Percentiles rank a stretch among this genome's conserved stretches.
Evolutionary conservation across 768 basidiomycete species (phyloP).

Genomic region (Auricularia heimuer): DNA sequence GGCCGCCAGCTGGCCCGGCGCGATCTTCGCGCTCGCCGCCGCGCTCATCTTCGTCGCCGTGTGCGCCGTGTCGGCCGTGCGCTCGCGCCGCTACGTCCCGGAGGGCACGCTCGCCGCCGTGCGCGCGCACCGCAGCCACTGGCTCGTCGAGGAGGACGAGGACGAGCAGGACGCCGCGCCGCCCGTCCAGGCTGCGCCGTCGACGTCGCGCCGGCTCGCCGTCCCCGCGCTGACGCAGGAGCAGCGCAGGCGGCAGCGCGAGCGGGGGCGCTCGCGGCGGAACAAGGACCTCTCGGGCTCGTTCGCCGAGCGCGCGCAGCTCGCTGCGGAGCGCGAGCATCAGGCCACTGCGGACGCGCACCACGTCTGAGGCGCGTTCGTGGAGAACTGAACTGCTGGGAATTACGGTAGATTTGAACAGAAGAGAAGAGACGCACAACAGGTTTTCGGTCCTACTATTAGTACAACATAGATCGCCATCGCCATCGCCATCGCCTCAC

Average conservation of each 20-base stretch:
- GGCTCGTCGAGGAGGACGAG: not conserved
- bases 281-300: not conserved
- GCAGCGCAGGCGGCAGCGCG: not conserved
- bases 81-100: slow-evolving; percentile 7
- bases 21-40: slow-evolving; percentile 55
- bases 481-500: no score
- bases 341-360: not conserved
- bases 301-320: not conserved
- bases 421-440: no score
- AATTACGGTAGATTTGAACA: no score
- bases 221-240: no score
- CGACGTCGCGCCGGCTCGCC: not conserved
- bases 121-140: not conserved
- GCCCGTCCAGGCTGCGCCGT: not conserved
- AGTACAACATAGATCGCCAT: no score
- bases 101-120: slow-evolving; percentile 1
- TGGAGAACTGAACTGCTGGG: no score
- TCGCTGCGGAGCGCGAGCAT: not conserved
- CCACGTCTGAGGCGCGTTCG: not conserved
- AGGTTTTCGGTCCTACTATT: no score
- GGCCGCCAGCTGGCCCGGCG: slow-evolving; percentile 54
- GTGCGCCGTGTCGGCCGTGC: slow-evolving; percentile 34
- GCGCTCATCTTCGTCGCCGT: slow-evolving; percentile 44
- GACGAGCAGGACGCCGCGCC: not conserved
- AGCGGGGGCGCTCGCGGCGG: not conserved